Evolutionary conservation across 441 rosid genomes (phyloP).

Genomic region (Adansonia rubrostipa): DNA sequence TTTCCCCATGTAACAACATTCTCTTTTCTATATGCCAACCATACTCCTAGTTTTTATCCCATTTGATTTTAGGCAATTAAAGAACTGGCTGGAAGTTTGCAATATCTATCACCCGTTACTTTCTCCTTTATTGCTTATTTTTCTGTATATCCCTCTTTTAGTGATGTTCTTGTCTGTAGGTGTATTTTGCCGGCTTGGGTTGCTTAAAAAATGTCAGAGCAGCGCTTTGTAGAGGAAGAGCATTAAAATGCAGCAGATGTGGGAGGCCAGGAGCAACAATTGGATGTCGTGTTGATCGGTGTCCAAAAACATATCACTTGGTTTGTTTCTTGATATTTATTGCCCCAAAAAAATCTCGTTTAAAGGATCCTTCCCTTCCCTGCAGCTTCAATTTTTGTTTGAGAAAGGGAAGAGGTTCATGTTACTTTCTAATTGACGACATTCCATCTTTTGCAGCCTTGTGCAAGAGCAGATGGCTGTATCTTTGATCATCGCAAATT

Average conservation of each 20-base stretch:
- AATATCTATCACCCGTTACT: not conserved
- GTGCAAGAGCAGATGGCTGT: conserved; percentile 60
- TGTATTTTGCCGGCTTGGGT: conserved; percentile 97
- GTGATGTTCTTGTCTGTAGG: conserved; percentile 55
- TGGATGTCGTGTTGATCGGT: conserved; percentile 98
- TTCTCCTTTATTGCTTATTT: conserved; percentile 24
- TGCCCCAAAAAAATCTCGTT: conserved; percentile 16
- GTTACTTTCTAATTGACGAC: conserved; percentile 32
- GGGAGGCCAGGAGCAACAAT: conserved; percentile 99
- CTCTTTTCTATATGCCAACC: not conserved
- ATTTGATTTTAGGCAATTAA: not conserved
- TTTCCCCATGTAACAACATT: conserved; percentile 12
- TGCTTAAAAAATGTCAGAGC: conserved; percentile 93
- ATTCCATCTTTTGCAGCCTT: conserved; percentile 38
- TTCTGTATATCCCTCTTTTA: conserved; percentile 28
- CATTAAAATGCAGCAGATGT: conserved; percentile 92
- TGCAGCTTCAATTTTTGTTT: conserved; percentile 27
- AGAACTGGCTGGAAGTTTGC: not conserved
- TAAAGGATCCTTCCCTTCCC: conserved; percentile 12
- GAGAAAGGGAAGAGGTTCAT: conserved; percentile 25
- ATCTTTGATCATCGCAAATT: conserved; percentile 97
- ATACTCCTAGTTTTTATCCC: not conserved
- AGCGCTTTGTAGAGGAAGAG: conserved; percentile 40
- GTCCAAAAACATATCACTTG: conserved; percentile 98
- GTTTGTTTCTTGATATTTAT: conserved; percentile 49